Evolutionary conservation across 257 asterid species (phyloP).

Genomic region (Prunella vulgaris): DNA sequence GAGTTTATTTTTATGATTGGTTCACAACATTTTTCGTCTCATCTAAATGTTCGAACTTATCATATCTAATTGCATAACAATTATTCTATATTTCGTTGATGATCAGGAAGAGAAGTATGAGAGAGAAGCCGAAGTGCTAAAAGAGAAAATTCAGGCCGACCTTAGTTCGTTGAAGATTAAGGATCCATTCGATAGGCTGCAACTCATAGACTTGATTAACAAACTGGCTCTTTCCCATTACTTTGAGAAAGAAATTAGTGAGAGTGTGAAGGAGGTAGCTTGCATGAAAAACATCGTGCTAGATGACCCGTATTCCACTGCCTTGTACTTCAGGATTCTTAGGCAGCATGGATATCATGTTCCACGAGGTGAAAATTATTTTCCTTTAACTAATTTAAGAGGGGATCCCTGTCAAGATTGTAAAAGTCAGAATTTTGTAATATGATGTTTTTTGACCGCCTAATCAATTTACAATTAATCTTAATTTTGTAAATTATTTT

Average conservation of each 20-base stretch:
- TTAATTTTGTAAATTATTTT: no score
- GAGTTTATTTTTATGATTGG: background rate
- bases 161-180: background rate
- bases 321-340: constrained; percentile 40
- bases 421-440: no score
- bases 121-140: constrained; percentile 31
- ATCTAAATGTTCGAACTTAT: no score
- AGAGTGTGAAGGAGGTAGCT: constrained; percentile 11
- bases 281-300: background rate
- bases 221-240: constrained; percentile 34
- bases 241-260: constrained; percentile 39
- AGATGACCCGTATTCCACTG: constrained; percentile 29
- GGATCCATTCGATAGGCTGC: constrained; percentile 31
- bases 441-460: no score
- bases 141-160: constrained; percentile 21
- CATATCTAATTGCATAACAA: no score
- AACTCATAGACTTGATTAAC: constrained; percentile 35
- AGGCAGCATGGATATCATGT: constrained; percentile 52
- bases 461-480: no score
- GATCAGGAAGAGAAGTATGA: constrained; percentile 35
- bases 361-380: constrained; percentile 37
- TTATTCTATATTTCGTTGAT: background rate
- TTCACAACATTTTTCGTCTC: background rate
- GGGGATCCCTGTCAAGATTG: background rate
- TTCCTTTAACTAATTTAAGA: background rate